Base-by-base conservation (phyloP, 208 protist species). In the Leishmania aethiopica region DNA sequence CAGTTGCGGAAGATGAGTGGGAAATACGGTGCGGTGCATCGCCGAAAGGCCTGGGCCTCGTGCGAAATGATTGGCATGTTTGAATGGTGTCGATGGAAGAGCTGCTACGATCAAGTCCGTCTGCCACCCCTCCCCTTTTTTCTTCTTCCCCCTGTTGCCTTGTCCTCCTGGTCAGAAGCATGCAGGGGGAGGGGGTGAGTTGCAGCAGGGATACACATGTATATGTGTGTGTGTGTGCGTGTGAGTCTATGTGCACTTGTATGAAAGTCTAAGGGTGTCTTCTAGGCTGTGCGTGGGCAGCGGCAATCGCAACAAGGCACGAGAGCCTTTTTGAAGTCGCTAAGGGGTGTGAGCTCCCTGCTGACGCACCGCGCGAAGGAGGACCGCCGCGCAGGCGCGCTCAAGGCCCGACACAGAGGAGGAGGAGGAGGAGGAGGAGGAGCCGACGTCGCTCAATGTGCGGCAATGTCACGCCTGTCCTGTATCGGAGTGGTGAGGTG, bases 1-100 rank as follows among this genome's bases (percentile, higher is more conserved):
- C 79, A 60, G 73, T 89, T 89, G 25, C 85, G 82, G 42, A 80
- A 77, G 49, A 92, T 73, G 2, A 77, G 70, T 2, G 69, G 77
- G 45, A 88, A 57, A 59, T 59, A 79, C 13, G 75, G 40, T 32
- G 67, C 47, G 17, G n/a, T 71, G 78, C 78, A 80, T 15, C 83
- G 83, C 45, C 75, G 83, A 49, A 73, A 86, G 7, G 53, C 35
- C 7, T 17, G 64, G 1, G 57, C 78, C 45, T 86, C 75, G 40
- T 80, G 67, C 19, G 83, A 37, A 47, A 76, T 66, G 28, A 86
- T 80, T 4, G 83, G 83, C 83, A 86, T 86, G 22, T 49, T 62
- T 78, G 40, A 77, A 13, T 40, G 25, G n/a, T 2, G 22, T 1
- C 28, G 47, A 70, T 2, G 55, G 19, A 53, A n/a, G 10, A 37